These are phyloP conservation scores for Cardiosporidium cionae DNA, from an alignment of 169 alveolate genomes.

Conservation along the genomic window DNA sequence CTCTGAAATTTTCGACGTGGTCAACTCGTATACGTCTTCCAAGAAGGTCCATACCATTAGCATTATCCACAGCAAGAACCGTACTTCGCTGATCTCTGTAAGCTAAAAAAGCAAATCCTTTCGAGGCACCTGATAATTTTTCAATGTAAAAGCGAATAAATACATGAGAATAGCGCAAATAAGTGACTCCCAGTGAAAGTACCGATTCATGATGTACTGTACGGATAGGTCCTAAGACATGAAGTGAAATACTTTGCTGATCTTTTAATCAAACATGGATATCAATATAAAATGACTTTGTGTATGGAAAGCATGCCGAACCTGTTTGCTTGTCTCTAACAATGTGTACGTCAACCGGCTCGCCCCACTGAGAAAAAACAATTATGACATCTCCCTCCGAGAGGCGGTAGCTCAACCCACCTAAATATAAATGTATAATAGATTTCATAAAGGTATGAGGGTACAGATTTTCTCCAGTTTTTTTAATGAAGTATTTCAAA, in stretches of 20 bases:
- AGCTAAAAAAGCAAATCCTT: conserved; percentile 92
- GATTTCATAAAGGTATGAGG: no score
- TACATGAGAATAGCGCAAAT: not conserved
- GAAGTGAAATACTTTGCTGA: no score
- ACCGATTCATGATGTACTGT: no score
- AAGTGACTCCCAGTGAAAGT: no score
- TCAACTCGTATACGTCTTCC: conserved; percentile 87
- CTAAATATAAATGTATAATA: no score
- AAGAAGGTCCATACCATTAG: conserved; percentile 81
- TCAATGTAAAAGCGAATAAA: not conserved
- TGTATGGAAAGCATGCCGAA: no score
- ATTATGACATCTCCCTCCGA: conserved; percentile 96
- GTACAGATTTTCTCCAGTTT: no score
- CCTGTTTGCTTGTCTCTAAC: conserved; percentile 92
- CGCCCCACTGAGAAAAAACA: conserved; percentile 96
- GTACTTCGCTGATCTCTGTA: conserved; percentile 95
- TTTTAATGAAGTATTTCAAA: no score
- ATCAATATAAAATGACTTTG: no score
- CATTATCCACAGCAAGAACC: conserved; percentile 97
- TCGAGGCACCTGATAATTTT: conserved; percentile 56
- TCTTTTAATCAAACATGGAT: no score
- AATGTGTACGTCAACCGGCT: conserved; percentile 87
- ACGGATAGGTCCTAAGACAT: no score
- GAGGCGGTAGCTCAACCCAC: conserved; percentile 83
- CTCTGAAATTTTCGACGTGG: conserved; percentile 83